Base-by-base conservation (phyloP, 768 basidiomycete genomes). In the Collybia nuda region DNA sequence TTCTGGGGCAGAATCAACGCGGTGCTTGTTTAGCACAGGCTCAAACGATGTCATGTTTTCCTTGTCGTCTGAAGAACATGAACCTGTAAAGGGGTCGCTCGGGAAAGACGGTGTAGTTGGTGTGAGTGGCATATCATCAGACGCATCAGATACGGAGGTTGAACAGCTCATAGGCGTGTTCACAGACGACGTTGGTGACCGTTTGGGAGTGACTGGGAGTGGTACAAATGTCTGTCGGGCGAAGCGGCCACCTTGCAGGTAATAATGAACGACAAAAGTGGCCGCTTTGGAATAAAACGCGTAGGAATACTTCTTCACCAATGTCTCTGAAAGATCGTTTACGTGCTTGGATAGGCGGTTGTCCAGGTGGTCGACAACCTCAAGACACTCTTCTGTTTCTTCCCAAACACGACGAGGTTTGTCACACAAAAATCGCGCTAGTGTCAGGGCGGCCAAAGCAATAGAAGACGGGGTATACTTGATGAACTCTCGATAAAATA, bases 261-360 rank as follows among this genome's bases (percentile, higher is more conserved):
- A 99, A 71, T 85, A 93, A 66, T 98, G 92, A 29, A 94, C 86
- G 54, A 93, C 92, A 64, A 92, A 84, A 19, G 89, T 93, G 19
- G 96, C 94, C 0, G 94, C 93, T 72, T 94, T 95, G 43, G 92
- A 93, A 73, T 96, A 98, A 73, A 95, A 97, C 38, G 88, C 87
- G 60, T 92, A 94, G 5, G 95, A 95, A 73, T 99, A 98, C 75
- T 99, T 99, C 76, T 95, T 93, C 65, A 98, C 85, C 62, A 98
- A 76, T n/a, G 90, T 94, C 68, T 96, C 90, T 11, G 96, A 98
- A 26, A 99, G 80, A 56, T 91, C 88, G 62, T 94, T 90, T 73
- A 96, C 87, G 63, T 92, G 85, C 65, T 87, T 88, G 23, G 89
- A 82, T 60, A 98, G 80, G 56, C 91, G 87, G 50, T 72, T 84